Base-by-base conservation (phyloP, 164 flowering plant genomes). In the Cinnamomum micranthum region DNA sequence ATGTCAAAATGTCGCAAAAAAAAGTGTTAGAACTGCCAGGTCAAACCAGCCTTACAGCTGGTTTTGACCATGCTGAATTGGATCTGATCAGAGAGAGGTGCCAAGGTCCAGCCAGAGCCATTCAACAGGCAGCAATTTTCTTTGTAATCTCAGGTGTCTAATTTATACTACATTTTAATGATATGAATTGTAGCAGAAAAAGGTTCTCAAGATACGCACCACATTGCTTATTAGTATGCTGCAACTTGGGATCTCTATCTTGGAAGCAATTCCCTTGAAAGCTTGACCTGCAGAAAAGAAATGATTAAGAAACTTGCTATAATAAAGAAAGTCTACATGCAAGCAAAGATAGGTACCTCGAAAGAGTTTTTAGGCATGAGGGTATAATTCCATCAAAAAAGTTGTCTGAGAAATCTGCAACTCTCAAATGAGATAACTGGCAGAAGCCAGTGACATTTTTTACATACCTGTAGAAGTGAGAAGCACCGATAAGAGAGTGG, bases 231-330 rank as follows among this genome's bases (percentile, higher is more conserved):
- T 19, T 33, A 60, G 96, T 55, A 31, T 94, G 94, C 78, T 90
- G 99, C 35, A 50, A 23, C 74, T 80, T 90, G 67, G 80, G 50
- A 76, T 86, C 88, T 81, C 67, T 87, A 69, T 85, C 86, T 41
- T 88, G 78, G 60, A 93, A 85, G 83, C 98, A 95, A 73, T 95
- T 95, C 58, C 94, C 94, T 79, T 86, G 90, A 80, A 93, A 95
- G 84, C 90, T 93, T 79, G 87, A 79, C 68, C 99, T 93, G 88
- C 76, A 84, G 25, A 66, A 66, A 55, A 59, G 65, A 17, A 62
- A 77, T 65, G 27, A 6, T 23, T 20, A 64, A 64, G 31, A 66
- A 55, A 50, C 65, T 62, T 28, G 5, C 50, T n/a, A 41, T 13
- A 2, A 15, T 13, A 17, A 15, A 7, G 3, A 3, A 73, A 55